Evolutionary conservation across 2,329 filamentous ascomycete genomes (phyloP), one percentile per base, ranked within the genome.

Genomic region (Phoma sp.): DNA sequence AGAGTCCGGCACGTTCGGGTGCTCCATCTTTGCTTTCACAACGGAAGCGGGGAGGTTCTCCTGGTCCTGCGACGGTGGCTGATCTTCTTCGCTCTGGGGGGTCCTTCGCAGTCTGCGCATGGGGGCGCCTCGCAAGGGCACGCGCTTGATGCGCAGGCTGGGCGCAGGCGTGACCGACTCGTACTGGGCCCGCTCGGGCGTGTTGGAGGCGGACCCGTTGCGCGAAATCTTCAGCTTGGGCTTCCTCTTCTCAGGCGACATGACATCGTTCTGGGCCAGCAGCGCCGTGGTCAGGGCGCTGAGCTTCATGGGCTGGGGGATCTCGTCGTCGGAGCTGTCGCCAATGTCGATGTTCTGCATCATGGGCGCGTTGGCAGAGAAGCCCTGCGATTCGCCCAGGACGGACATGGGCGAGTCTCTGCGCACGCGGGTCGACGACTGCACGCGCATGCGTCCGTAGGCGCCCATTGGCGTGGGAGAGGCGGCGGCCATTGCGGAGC

Each of bases 281-380:
- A 97, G 81, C 19, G 92, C 93, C 72, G 95, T 94, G 43, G 94
- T 96, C 63, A 95, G 85, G 67, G 93, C 92, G 73, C 92, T 97
- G 73, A 97, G 89, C 78, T 95, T 96, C 85, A 95, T 92, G 67
- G 92, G 92, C 48, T 78, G 70, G 64, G 91, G 89, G 25, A 96
- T 91, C 76, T 97, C 94, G 69, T 97, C 94, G 76, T 97, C 94
- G 22, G 93, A 96, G 80, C 91, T 96, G 72, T 96, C 93, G 66
- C 91, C 88, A 63, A 88, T 78, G 68, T 79, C 72, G 61, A 82
- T 80, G 62, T 77, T 77, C 64, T 80, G 78, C 68, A 80, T 74
- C 74, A 77, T 77, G 17, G 76, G 76, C 60, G 74, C 78, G 57
- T 80, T 71, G 25, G 78, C 73, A 21, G 74, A 72, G 61, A 80